A percentile compares a stretch with the other conserved stretches of the same genome.
Evolutionary conservation across 1,284 basidiomycete species (phyloP).

Genomic region (Caloboletus inedulis): DNA sequence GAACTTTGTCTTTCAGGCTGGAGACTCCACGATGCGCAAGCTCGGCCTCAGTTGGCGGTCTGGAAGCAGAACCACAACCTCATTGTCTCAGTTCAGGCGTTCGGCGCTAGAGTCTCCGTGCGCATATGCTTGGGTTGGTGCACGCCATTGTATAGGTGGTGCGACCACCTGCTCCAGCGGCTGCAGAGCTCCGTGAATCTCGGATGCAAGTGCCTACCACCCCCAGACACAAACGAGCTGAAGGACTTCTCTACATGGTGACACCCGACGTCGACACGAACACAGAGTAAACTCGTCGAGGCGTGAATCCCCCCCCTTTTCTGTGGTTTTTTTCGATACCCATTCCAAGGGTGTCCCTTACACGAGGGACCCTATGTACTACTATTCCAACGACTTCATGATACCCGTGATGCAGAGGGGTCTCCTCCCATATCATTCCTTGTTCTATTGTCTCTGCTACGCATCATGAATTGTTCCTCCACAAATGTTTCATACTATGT

Average conservation of each 20-base stretch:
- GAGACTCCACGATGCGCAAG: conserved; percentile 23
- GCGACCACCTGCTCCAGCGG: conserved; percentile 7
- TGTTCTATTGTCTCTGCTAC: conserved; percentile 5
- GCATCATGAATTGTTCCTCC: conserved; percentile 1
- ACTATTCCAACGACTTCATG: conserved; percentile 2
- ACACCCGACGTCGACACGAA: not conserved
- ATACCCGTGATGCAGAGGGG: conserved; percentile 9
- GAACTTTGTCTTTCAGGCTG: conserved; percentile 26
- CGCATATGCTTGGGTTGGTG: conserved; percentile 26
- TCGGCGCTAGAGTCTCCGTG: conserved; percentile 25
- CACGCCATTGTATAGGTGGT: conserved; percentile 22
- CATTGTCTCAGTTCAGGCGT: conserved; percentile 27
- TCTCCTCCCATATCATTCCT: not conserved
- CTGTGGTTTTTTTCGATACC: not conserved
- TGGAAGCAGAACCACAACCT: conserved; percentile 27
- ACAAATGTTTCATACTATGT: not conserved
- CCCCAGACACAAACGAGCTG: not conserved
- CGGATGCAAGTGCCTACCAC: not conserved
- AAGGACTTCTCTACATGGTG: conserved; percentile 10
- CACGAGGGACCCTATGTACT: conserved; percentile 1
- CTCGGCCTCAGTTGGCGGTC: conserved; percentile 25
- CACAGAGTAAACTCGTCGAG: conserved; percentile 1
- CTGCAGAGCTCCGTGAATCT: conserved; percentile 4
- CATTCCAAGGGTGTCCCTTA: not conserved
- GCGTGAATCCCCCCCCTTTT: not conserved